Evolutionary conservation across 768 basidiomycete species (phyloP).

Genomic region (Leucocoprinus leucothites): DNA sequence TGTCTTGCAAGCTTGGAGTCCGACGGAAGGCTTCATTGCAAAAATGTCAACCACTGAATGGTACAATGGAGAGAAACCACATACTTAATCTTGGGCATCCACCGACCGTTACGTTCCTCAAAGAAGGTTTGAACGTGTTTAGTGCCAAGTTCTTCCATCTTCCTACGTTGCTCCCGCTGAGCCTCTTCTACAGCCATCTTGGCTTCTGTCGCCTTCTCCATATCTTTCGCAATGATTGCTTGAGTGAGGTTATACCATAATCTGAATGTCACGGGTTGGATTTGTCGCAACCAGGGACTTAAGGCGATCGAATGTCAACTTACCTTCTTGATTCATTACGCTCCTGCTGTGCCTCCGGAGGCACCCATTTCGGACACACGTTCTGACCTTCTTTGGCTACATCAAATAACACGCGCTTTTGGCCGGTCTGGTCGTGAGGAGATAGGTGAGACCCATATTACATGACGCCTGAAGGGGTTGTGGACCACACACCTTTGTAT

Average conservation of each 20-base stretch:
- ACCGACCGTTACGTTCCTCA: slow-evolving; percentile 68
- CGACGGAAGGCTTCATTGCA: slow-evolving; percentile 60
- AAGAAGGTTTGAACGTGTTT: slow-evolving; percentile 81
- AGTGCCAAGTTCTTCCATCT: slow-evolving; percentile 71
- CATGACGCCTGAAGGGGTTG: no score
- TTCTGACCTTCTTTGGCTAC: slow-evolving; percentile 70
- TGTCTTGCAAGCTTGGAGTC: slow-evolving; percentile 63
- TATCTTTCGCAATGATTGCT: slow-evolving; percentile 85
- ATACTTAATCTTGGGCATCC: slow-evolving; percentile 73
- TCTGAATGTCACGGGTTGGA: slow-evolving; percentile 34
- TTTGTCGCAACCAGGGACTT: no score
- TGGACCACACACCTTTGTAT: slow-evolving; percentile 47
- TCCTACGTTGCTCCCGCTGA: slow-evolving; percentile 77
- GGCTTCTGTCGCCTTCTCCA: slow-evolving; percentile 90
- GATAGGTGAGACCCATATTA: not conserved
- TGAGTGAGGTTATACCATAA: slow-evolving; percentile 83
- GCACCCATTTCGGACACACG: slow-evolving; percentile 79
- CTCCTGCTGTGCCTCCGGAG: slow-evolving; percentile 84
- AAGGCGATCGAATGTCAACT: slow-evolving; percentile 19
- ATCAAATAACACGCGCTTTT: slow-evolving; percentile 82
- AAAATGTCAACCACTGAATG: slow-evolving; percentile 11
- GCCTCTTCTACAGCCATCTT: slow-evolving; percentile 90
- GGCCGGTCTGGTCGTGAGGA: slow-evolving; percentile 44
- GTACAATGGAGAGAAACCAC: not conserved
- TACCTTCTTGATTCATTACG: slow-evolving; percentile 85